Percentiles rank a stretch among this genome's conserved stretches.
Conservation (phyloP, 139 green algal species). For the Desmodesmus armatus region DNA sequence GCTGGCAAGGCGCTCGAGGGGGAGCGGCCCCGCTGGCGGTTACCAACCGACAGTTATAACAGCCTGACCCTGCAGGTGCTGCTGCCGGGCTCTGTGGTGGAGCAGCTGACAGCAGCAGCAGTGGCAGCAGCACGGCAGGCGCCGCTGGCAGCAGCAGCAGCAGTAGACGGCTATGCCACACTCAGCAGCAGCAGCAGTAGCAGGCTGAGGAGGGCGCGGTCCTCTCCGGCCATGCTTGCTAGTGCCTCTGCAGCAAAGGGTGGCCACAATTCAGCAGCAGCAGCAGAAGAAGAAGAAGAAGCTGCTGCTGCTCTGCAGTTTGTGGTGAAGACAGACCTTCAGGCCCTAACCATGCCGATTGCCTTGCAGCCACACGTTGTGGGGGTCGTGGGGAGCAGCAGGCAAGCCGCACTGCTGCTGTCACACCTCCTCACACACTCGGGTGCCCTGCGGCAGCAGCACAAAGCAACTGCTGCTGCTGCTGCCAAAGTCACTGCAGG, state of each 20-base stretch:
- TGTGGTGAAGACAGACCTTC: slow-evolving; percentile 39
- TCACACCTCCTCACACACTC: slow-evolving; percentile 22
- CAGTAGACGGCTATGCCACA: background rate
- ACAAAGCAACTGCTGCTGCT: background rate
- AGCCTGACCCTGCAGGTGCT: slow-evolving; percentile 41
- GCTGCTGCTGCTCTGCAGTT: too few relatives aligned
- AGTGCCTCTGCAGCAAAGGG: background rate
- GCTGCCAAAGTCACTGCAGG: background rate
- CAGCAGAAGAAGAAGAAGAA: too few relatives aligned
- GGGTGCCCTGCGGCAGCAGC: slow-evolving; percentile 27
- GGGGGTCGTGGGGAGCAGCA: slow-evolving; percentile 37
- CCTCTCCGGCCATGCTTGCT: slow-evolving; percentile 28
- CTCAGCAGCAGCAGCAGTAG: slow-evolving; percentile 7
- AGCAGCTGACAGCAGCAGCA: slow-evolving; percentile 37
- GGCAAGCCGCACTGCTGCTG: slow-evolving; percentile 11
- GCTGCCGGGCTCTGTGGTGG: slow-evolving; percentile 34
- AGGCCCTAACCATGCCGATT: slow-evolving; percentile 13
- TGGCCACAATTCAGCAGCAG: slow-evolving; percentile 7
- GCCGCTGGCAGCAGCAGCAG: background rate
- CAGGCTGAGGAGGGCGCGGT: background rate
- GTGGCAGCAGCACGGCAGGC: background rate
- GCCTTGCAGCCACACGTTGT: slow-evolving; percentile 29
- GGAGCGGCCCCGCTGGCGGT: background rate
- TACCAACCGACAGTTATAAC: background rate
- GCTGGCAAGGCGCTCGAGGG: slow-evolving; percentile 12